Base-by-base conservation (phyloP, 1,284 basidiomycete genomes). In the Fistulinella cinereoalba region DNA sequence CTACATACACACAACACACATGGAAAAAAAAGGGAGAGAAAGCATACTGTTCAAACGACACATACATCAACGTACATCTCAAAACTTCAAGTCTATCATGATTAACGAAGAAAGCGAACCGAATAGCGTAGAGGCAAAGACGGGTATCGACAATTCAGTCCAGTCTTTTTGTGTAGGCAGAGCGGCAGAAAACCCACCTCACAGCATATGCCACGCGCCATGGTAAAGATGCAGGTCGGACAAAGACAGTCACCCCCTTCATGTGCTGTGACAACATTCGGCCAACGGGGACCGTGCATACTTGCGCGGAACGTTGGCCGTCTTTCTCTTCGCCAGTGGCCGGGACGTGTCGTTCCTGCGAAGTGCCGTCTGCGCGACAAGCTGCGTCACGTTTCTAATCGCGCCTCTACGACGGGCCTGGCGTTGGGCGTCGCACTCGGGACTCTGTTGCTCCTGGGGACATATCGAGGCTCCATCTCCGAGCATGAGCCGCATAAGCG, bases 351-450 rank as follows among this genome's bases (percentile, higher is more conserved):
- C 73, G 48, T 64, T 65, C 44, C 80, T 60, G 42, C 73, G 70
- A 52, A 81, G 67, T 34, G 79, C 61, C 79, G 81, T 81, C 60
- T 74, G 74, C 44, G 79, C 79, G 39, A 81, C 75, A 16, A 80
- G 66, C 46, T 79, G 76, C 29, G 70, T 63, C 56, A 81, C 66
- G 47, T 55, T 74, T 34, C 64, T 56, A 44, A 68, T 66, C 36
- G 54, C 55, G 11, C 61, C 60, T 53, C 47, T 53, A 21, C 52
- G 56, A 32, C 62, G 65, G 11, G 46, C 41, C 24, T 43, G 24
- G 19, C 47, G 52, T 50, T 62, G 51, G 10, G 47, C 19, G 13
- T 54, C 55, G 31, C 54, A 49, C 43, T 56, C 57, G 51, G 56
- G 51, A 19, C 56, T 57, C 41, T 42, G 41, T 48, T 44, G 41